phyloP scores from a whole-genome alignment of 2,329 filamentous ascomycete species.

The Claviceps pusilla region DNA sequence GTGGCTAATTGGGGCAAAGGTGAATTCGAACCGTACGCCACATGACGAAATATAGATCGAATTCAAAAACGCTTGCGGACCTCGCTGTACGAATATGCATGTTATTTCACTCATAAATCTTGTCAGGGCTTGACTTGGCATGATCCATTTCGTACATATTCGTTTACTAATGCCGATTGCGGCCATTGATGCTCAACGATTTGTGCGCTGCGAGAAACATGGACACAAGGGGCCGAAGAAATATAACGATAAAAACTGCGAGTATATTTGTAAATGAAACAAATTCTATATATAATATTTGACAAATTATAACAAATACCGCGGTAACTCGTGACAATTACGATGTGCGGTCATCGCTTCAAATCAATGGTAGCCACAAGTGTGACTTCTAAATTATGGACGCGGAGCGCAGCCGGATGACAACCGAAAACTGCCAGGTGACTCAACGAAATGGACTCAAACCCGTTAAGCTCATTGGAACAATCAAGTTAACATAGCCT shows the following conservation, averaged over 20 bases:
- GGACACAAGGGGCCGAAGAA: too few relatives aligned
- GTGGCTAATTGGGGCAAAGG: slow-evolving; percentile 48
- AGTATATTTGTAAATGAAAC: neutral
- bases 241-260: neutral
- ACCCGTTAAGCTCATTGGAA: too few relatives aligned
- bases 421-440: neutral
- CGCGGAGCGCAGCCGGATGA: neutral
- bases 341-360: neutral
- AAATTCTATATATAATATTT: too few relatives aligned
- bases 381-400: neutral
- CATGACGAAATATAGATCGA: neutral
- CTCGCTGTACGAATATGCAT: neutral
- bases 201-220: neutral
- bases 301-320: neutral
- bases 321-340: neutral
- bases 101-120: neutral
- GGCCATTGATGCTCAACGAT: too few relatives aligned
- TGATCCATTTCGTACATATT: neutral
- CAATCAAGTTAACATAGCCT: neutral
- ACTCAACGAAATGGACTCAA: neutral
- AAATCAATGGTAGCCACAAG: neutral
- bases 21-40: slow-evolving; percentile 9
- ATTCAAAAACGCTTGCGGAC: neutral
- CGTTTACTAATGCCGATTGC: neutral
- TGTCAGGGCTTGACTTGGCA: neutral